These are phyloP conservation scores for Russula vinacea DNA, from an alignment of 768 basidiomycete genomes.

Conservation along the genomic window DNA sequence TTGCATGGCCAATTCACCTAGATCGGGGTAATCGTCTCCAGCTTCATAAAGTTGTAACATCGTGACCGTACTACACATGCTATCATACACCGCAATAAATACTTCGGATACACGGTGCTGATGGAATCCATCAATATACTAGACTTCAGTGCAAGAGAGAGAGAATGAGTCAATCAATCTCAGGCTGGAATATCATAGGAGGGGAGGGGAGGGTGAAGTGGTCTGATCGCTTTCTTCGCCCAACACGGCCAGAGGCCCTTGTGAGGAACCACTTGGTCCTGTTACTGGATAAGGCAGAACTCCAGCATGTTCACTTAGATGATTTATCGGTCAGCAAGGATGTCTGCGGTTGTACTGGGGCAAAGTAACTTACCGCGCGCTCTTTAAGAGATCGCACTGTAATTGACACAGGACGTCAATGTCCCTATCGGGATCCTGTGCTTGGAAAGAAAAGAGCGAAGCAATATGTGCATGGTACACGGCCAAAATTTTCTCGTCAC, in stretches of 20 bases:
- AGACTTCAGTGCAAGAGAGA: not conserved
- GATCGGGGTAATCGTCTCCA: not conserved
- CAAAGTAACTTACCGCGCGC: not conserved
- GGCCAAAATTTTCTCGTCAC: not conserved
- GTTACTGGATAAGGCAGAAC: not conserved
- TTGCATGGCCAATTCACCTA: not conserved
- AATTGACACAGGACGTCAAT: constrained; percentile 1
- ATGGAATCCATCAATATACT: not conserved
- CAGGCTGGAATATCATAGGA: not conserved
- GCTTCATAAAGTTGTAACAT: not conserved
- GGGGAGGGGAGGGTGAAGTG: not conserved
- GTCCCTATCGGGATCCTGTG: not conserved
- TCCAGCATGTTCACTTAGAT: not conserved
- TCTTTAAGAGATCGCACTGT: constrained; percentile 8
- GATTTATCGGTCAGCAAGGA: not conserved
- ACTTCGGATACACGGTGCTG: not conserved
- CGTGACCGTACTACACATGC: not conserved
- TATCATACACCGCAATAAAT: not conserved
- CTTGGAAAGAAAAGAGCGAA: not conserved
- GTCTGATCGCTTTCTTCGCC: not conserved
- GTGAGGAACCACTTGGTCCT: not conserved
- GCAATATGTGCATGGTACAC: constrained; percentile 1
- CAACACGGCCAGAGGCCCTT: not conserved
- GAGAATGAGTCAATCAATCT: not conserved
- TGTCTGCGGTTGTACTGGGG: not conserved